phyloP scores from a whole-genome alignment of 495 filamentous ascomycete genomes.

The Pseudomonodictys pantanalensis region DNA sequence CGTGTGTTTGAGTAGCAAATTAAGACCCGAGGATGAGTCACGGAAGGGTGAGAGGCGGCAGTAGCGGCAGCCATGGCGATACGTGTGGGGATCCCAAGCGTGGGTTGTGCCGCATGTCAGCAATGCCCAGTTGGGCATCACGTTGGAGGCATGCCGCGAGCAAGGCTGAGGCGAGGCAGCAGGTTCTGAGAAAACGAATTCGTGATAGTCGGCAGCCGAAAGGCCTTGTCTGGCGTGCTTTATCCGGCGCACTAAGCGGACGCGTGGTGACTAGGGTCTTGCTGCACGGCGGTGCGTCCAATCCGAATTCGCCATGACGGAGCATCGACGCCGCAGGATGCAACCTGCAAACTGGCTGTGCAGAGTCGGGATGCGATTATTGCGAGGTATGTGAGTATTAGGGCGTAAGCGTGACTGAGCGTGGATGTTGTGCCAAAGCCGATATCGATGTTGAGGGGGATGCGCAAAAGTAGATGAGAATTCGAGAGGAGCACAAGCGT shows the following conservation, averaged over 20 bases:
- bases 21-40: slow-evolving; percentile 25
- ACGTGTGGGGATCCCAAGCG: slow-evolving; percentile 3
- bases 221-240: slow-evolving; percentile 11
- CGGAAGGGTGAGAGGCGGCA: slow-evolving; percentile 7
- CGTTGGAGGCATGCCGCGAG: neutral
- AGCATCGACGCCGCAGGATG: slow-evolving; percentile 11
- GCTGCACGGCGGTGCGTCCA: slow-evolving; percentile 18
- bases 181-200: slow-evolving; percentile 7
- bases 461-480: slow-evolving; percentile 15
- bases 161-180: neutral
- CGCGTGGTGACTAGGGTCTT: slow-evolving; percentile 4
- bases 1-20: slow-evolving; percentile 26
- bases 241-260: slow-evolving; percentile 16
- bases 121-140: neutral
- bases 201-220: slow-evolving; percentile 10
- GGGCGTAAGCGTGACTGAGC: slow-evolving; percentile 1
- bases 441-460: slow-evolving; percentile 6
- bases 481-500: slow-evolving; percentile 6
- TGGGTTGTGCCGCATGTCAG: slow-evolving; percentile 10
- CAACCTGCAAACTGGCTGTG: slow-evolving; percentile 16
- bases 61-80: slow-evolving; percentile 1
- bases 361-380: neutral
- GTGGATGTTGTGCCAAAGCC: neutral
- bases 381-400: slow-evolving; percentile 2
- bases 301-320: slow-evolving; percentile 21